Conservation (phyloP, 1,284 basidiomycete genomes). For the Salmacisia buchloeana region DNA sequence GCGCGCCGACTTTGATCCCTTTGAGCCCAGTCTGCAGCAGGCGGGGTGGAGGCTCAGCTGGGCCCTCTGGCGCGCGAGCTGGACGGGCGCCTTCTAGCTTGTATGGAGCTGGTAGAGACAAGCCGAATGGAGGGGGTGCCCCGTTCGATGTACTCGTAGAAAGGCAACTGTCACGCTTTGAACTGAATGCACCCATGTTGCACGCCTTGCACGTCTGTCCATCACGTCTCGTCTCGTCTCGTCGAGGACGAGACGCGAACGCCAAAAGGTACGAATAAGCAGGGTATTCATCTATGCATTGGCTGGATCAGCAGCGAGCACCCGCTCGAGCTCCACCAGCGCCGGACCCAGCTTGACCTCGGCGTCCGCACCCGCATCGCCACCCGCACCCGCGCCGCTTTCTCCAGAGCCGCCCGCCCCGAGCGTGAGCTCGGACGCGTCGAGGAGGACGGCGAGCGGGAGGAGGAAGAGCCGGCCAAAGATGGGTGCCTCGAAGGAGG, state of each 20-base stretch:
- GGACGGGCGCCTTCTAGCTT: slow-evolving; percentile 51
- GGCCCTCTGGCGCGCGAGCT: slow-evolving; percentile 69
- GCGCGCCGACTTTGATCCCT: slow-evolving; percentile 73
- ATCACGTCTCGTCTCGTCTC: no score
- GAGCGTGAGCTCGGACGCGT: background rate
- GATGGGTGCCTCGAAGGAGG: slow-evolving; percentile 41
- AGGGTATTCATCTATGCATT: background rate
- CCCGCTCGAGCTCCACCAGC: background rate
- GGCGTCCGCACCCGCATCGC: background rate
- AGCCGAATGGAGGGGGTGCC: background rate
- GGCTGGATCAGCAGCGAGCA: background rate
- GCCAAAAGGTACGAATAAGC: background rate
- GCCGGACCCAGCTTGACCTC: background rate
- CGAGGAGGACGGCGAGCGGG: slow-evolving; percentile 14
- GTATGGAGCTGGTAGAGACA: background rate
- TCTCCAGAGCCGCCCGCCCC: no score
- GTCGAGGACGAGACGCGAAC: no score
- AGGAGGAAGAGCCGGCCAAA: slow-evolving; percentile 40
- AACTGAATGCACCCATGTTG: no score
- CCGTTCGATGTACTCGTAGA: background rate
- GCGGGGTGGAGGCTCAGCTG: slow-evolving; percentile 82
- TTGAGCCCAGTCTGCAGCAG: slow-evolving; percentile 64
- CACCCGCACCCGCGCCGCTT: no score
- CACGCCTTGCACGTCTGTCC: no score
- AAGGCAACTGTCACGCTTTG: no score